phyloP scores from a whole-genome alignment of 176 grass and related monocot genomes.

The Microstegium vimineum region DNA sequence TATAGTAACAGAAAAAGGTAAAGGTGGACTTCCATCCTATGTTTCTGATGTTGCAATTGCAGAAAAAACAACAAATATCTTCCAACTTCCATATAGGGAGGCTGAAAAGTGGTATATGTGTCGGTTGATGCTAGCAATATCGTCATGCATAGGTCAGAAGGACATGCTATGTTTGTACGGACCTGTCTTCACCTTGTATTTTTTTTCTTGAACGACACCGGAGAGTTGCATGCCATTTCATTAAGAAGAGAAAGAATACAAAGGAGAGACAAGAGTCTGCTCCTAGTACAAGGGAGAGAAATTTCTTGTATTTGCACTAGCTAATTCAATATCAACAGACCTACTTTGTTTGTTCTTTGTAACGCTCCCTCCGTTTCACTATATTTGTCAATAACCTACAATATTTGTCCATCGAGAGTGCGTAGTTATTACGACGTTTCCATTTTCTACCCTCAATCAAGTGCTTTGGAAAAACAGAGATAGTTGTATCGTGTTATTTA shows the following conservation, averaged over 20 bases:
- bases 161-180: neutral
- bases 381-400: neutral
- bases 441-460: neutral
- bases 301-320: neutral
- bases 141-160: neutral
- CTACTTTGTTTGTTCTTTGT: neutral
- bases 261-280: neutral
- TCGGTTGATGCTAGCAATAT: neutral
- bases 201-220: neutral
- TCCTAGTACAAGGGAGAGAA: neutral
- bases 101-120: neutral
- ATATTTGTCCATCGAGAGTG: neutral
- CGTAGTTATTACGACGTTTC: neutral
- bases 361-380: neutral
- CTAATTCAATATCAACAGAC: conserved; percentile 3
- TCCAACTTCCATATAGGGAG: neutral
- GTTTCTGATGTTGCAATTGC: neutral
- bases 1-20: neutral
- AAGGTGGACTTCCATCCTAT: neutral
- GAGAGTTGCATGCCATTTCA: neutral
- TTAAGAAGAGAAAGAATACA: neutral
- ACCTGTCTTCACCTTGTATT: neutral
- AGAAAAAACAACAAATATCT: conserved; percentile 4
- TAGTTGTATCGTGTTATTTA: neutral
- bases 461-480: neutral